Evolutionary conservation across 2,329 filamentous ascomycete species (phyloP), one percentile per base, ranked within the genome.

Genomic region (Ophiostoma piceae): DNA sequence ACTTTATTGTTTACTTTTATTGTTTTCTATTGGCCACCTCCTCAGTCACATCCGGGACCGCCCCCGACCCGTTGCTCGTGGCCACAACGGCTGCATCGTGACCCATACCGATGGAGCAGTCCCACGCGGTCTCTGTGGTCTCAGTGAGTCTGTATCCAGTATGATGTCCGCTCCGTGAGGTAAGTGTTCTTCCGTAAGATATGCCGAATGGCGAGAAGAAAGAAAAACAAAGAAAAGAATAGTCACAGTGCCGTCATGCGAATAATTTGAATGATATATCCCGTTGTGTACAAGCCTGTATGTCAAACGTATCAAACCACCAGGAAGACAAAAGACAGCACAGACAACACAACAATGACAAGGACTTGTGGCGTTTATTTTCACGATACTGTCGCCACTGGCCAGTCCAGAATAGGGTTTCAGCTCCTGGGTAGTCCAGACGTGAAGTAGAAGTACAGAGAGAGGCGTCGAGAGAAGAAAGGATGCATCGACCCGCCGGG

Each of bases 321-420:
- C 14, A 16, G 37, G 8, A 41, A 35, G 35, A 35, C 35, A 35
- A 5, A 12, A 41, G 8, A 14, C 39, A 41, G 11, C 4, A 47
- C 43, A 47, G 43, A 47, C 16, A 47, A 16, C 1, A 43, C 12
- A 12, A 16, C 3, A 43, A 43, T 43, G 12, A 43, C 41, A 43
- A 43, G 41, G 12, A 43, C 41, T 43, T 3, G 14, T 43, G 41
- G 41, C 41, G 41, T 43, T 16, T 29, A 29, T 16, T 54, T 1
- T 54, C 47, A 54, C 19, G 8, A 43, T 16, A 22, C 12, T 54
- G n/a, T 54, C 47, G 47, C 47, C 47, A 11, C 47, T n/a, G 47
- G n/a, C 47, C 47, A 54, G 47, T 54, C n/a, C 47, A 54, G n/a
- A 54, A 54, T n/a, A 54, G 47, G 47, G 19, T 54, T 54, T 54